Evolutionary conservation across 306 rosid species (phyloP), one percentile per base, ranked within the genome.

Genomic region (Lithocarpus polystachyus): DNA sequence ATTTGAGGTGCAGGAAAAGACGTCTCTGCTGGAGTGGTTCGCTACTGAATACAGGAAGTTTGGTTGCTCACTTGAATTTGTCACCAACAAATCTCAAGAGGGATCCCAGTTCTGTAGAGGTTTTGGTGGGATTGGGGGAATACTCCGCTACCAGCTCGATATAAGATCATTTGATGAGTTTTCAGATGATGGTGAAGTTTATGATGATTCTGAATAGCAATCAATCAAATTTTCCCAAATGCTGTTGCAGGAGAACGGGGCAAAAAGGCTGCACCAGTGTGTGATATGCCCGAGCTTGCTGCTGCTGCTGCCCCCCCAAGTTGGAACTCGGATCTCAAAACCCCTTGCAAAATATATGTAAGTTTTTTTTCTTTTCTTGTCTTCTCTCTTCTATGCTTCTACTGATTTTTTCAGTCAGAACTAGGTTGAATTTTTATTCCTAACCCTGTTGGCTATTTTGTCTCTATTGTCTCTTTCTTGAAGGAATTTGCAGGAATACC

Each of bases 51-150:
- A 91, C 83, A 88, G 77, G 77, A 56, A 73, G 62, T 93, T 91
- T 53, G 98, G 98, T 68, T 93, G 98, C 82, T 78, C 92, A 0
- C 90, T 93, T 28, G 98, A 93, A 80, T 93, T 93, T 72, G 97
- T 93, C 51, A 91, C 98, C 61, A 93, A 93, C 83, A 93, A 91
- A 81, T 93, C 98, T 40, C 97, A 93, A 83, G 97, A 93, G 76
- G 97, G 97, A 59, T 93, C 97, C 23, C 97, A 93, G 78, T 93
- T 93, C 78, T 93, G 97, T 86, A 82, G 97, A 68, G 97, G 97
- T 54, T 93, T 93, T 71, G 97, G 97, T 53, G 97, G 97, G 40
- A 93, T 93, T 76, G 97, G 96, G 6, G 97, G 97, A 10, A 93
- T 90, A 77, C 96, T 93, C 77, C 96, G 97, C 45, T 93, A 93